phyloP scores from a whole-genome alignment of 306 rosid genomes.

The Casuarina glauca region DNA sequence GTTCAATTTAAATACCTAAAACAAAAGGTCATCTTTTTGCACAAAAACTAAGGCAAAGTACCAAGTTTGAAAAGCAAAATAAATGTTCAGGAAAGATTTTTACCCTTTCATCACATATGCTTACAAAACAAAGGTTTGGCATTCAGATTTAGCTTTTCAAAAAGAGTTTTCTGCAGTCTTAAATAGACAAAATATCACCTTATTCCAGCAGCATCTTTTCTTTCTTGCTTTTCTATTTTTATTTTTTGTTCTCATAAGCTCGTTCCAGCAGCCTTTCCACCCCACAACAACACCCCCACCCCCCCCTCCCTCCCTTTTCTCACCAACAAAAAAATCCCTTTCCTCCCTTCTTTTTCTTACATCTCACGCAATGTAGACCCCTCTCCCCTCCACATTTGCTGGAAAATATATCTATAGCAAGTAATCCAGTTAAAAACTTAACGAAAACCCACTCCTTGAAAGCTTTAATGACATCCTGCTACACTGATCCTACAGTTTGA shows the following conservation, averaged over 20 bases:
- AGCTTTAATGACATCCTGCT: not conserved
- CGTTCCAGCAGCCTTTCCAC: not conserved
- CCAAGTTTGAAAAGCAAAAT: not conserved
- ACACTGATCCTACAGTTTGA: not conserved
- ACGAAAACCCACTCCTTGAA: not conserved
- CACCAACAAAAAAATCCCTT: too few relatives aligned
- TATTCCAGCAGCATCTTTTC: conserved; percentile 6
- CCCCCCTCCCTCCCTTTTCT: not conserved
- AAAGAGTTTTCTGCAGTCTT: not conserved
- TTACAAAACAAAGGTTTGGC: not conserved
- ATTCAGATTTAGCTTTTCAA: not conserved
- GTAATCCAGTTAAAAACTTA: not conserved
- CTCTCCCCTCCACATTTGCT: not conserved
- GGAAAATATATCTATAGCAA: not conserved
- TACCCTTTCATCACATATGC: not conserved
- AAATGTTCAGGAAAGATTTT: not conserved
- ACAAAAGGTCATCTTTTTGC: conserved; percentile 1
- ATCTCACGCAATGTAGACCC: not conserved
- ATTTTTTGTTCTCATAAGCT: not conserved
- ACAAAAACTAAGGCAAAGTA: not conserved
- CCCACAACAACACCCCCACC: too few relatives aligned
- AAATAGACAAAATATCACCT: not conserved
- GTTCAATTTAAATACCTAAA: conserved; percentile 3
- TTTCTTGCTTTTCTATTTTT: not conserved
- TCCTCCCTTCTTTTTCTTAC: too few relatives aligned